Base-by-base conservation (phyloP, 2,329 filamentous ascomycete genomes). In the Colletotrichum sp. region DNA sequence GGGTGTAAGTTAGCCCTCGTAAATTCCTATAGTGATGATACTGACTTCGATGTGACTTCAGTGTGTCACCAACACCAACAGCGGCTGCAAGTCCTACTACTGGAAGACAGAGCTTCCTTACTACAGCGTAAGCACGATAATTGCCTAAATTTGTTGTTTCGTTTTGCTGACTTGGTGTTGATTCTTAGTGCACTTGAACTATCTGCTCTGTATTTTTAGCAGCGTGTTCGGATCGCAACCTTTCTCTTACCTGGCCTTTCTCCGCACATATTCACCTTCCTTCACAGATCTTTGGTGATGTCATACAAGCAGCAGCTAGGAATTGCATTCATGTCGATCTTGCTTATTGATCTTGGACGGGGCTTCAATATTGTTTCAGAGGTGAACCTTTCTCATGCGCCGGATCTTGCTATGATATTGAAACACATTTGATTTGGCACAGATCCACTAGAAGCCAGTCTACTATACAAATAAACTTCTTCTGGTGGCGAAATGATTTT, bases 21-120 rank as follows among this genome's bases (percentile, higher is more conserved):
- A 7, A 22, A 16, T 34, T 8, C 27, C 19, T 30, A 9, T 6
- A 13, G 12, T 22, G n/a, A 28, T 59, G 55, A 59, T 52, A 25
- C 55, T 70, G 12, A 70, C 55, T 48, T 27, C 2, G 32, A 13
- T 48, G 22, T 27, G 8, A 25, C n/a, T 30, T 6, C 36, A 70
- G 67, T 70, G 67, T 22, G 8, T 19, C 34, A 57, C 55, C 6
- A 32, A 70, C 32, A 11, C 6, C 12, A 25, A 22, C 0, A 34
- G 55, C 11, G 25, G 25, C 36, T 70, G 67, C 55, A 44, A 16
- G 13, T n/a, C 25, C 9, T 70, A 70, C 34, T 61, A 19, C 32
- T 70, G 67, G 67, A 70, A 34, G 55, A 52, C 67, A 9, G 25
- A 44, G 22, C 67, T 61, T 52, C 67, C 67, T 22, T 70, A 70